Base-by-base conservation (phyloP, 805 yeast genomes). In the Scheffersomyces spartinae region DNA sequence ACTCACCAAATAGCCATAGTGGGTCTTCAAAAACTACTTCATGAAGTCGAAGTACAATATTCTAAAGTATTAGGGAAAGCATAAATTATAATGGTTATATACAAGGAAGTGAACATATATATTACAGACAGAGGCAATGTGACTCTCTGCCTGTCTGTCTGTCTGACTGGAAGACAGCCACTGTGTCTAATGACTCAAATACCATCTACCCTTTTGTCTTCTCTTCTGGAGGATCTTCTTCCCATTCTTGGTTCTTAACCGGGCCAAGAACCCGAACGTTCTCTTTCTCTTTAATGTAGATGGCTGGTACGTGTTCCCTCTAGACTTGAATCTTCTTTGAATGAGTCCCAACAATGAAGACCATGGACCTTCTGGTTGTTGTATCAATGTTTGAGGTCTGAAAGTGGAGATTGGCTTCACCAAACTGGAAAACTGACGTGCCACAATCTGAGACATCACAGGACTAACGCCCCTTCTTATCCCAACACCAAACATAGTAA, bases 251-350 rank as follows among this genome's bases (percentile, higher is more conserved):
- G 79, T 55, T 45, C 75, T 72, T 53, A 79, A 69, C 48, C 96
- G 72, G 8, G 94, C 84, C 47, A 91, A 63, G 42, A 86, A 91
- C 0, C 98, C 98, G 30, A 80, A 65, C 17, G 80, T 74, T 52
- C 95, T 76, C 63, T 91, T 91, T 50, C 97, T 70, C 49, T 81
- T 83, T 35, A 83, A 60, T 4, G 93, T 84, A 33, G 84, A 77
- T 26, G 98, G 98, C 55, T 88, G 96, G 55, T 79, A 88, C 11
- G 95, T 83, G 58, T 83, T 80, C 54, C 98, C 97, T 57, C 95
- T 74, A 19, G 88, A 64, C 48, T 83, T 76, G 79, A 86, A 77
- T 64, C 95, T 55, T 50, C 45, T 56, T 39, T 71, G 78, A 15
- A 61, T 49, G 25, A 61, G 48, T 1, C 64, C 54, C 3, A 58